phyloP scores from a whole-genome alignment of 176 grass and related monocot species.

The Eremochloa ophiuroides region DNA sequence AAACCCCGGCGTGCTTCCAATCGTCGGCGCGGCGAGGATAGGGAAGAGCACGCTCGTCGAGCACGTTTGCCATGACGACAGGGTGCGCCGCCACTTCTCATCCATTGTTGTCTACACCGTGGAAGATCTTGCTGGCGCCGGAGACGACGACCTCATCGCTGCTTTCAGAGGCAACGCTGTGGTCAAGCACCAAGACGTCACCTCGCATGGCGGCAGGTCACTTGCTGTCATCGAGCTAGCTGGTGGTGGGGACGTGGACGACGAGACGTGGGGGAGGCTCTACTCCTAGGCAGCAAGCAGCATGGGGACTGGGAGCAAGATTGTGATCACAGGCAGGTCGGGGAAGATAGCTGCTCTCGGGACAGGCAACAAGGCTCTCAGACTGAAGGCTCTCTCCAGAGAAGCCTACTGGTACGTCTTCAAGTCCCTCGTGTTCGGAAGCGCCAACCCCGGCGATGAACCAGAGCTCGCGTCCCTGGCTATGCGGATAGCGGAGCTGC shows the following conservation, averaged over 20 bases:
- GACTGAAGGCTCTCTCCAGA: not conserved
- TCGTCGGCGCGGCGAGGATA: slow-evolving; percentile 16
- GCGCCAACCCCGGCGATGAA: slow-evolving; percentile 3
- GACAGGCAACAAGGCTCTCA: slow-evolving; percentile 5
- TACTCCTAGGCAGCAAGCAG: not conserved
- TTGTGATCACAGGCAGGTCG: slow-evolving; percentile 20
- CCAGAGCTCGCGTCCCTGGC: not conserved
- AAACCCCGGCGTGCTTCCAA: slow-evolving; percentile 16
- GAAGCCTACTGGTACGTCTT: slow-evolving; percentile 48
- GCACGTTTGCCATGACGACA: slow-evolving; percentile 30
- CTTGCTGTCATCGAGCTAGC: slow-evolving; percentile 20
- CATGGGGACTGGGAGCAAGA: slow-evolving; percentile 6
- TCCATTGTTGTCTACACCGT: not conserved
- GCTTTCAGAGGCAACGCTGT: not conserved
- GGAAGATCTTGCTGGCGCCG: not conserved
- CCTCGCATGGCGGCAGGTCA: not conserved
- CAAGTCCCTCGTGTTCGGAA: slow-evolving; percentile 25
- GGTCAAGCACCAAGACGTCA: slow-evolving; percentile 15
- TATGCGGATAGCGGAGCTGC: not conserved
- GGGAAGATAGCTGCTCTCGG: not conserved
- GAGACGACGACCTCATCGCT: too few species aligned
- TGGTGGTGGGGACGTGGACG: not conserved
- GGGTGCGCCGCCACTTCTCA: slow-evolving; percentile 26
- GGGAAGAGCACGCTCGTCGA: slow-evolving; percentile 46
- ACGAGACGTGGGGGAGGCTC: slow-evolving; percentile 22